Evolutionary conservation across 305 asterid genomes (phyloP), one percentile per base, ranked within the genome.

Genomic region (Fraxinus latifolia): DNA sequence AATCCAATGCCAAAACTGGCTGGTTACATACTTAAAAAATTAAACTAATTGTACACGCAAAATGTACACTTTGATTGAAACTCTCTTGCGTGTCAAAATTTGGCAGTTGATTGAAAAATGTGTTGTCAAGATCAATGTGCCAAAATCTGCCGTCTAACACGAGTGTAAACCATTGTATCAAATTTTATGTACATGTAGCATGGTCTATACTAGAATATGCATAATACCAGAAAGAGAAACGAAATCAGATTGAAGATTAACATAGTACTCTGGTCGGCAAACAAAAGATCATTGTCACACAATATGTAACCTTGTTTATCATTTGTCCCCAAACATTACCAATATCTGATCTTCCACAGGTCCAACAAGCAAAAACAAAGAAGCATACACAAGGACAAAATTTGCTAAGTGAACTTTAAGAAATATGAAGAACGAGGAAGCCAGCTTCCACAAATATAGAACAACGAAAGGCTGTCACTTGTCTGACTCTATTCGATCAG

Each of bases 381-480:
- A 75, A 53, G 53, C 80, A 70, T 68, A 31, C 77, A 76, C 70
- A 2, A 79, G 25, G 82, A 80, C 79, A 80, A 80, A 12, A 68
- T 50, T 5, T 62, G 4, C 74, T 9, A 19, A 19, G 68, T 34
- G 5, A 32, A 82, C 42, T 81, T 79, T 76, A 79, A 44, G 81
- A 31, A 55, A 17, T 83, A 25, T n/a, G 68, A 77, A 39, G 36
- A 80, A 83, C 76, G 62, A 80, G 17, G 15, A 60, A 23, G 27
- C 81, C 14, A 53, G 19, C 50, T 80, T 75, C 77, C 85, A 71
- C 33, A 17, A 7, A 58, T 39, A 32, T 73, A 21, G 12, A 31
- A 82, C 78, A 77, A 23, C 44, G 50, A 77, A 5, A 44, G 14
- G n/a, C 68, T 5, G 19, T 8, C 73, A 0, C 5, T 65, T 55